These are phyloP conservation scores for Iberis pinnata DNA, from an alignment of 345 rosid species.

Conservation along the genomic window DNA sequence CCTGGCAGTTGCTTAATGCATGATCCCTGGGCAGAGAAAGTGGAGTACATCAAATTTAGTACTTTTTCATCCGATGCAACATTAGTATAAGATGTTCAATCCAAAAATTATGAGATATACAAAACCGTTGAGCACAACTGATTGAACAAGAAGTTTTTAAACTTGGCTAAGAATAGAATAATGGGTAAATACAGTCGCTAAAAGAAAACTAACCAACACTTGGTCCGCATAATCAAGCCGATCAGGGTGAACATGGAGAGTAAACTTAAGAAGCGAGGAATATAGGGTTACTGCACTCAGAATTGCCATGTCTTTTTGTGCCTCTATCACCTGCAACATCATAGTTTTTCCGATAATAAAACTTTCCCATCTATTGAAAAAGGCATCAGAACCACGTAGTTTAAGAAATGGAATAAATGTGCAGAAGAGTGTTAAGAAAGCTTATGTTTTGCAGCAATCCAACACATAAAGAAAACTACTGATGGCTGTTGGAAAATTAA, in stretches of 20 bases:
- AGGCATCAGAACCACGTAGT: neutral
- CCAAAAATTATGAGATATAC: constrained; percentile 3
- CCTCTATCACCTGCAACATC: constrained; percentile 81
- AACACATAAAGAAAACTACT: neutral
- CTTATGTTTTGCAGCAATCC: constrained; percentile 11
- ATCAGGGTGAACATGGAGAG: constrained; percentile 98
- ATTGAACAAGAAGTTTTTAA: constrained; percentile 4
- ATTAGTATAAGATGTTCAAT: neutral
- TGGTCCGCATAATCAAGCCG: constrained; percentile 98
- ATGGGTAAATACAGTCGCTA: neutral
- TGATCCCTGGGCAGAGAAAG: constrained; percentile 61
- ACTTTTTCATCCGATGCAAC: constrained; percentile 13
- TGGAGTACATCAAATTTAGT: constrained; percentile 20
- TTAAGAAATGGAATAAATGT: constrained; percentile 7
- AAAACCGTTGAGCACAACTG: constrained; percentile 5
- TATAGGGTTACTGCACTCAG: constrained; percentile 89
- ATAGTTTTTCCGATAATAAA: constrained; percentile 3
- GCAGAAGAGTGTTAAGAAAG: constrained; percentile 1
- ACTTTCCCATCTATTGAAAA: neutral
- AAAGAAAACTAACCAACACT: constrained; percentile 40
- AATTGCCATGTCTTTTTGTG: constrained; percentile 86
- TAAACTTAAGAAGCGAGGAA: constrained; percentile 94
- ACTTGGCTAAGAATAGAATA: constrained; percentile 12
- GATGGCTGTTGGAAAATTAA: constrained; percentile 1
- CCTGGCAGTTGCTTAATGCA: constrained; percentile 75